A percentile compares a stretch with the other conserved stretches of the same genome.
These are phyloP conservation scores for Liquidambar formosana DNA, from an alignment of 164 flowering plant genomes.

Conservation along the genomic window DNA sequence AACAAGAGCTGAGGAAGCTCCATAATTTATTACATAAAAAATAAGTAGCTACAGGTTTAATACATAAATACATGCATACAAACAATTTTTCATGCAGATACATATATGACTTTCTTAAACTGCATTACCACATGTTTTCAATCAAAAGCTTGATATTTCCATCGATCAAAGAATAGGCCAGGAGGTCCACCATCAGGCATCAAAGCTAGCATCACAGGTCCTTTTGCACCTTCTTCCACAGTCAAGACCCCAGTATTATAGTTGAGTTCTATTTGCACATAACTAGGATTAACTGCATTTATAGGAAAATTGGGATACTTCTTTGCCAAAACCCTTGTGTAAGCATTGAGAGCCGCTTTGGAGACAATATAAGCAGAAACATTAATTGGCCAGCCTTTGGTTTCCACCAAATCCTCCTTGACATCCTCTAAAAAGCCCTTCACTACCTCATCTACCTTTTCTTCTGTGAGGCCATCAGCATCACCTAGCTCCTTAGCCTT, in stretches of 20 bases:
- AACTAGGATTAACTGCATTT: conserved; percentile 37
- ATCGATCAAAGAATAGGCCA: conserved; percentile 7
- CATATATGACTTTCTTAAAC: too few species aligned
- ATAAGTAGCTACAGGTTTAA: too few species aligned
- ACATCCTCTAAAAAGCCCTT: conserved; percentile 27
- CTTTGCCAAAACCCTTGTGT: conserved; percentile 35
- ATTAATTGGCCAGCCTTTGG: conserved; percentile 39
- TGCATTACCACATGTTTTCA: too few species aligned
- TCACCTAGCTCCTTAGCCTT: conserved; percentile 16
- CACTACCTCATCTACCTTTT: conserved; percentile 33
- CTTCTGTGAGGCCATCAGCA: conserved; percentile 28
- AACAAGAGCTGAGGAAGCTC: too few species aligned
- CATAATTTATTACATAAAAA: too few species aligned
- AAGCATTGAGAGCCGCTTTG: conserved; percentile 41
- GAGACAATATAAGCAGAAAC: conserved; percentile 25
- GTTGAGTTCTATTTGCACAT: conserved; percentile 27
- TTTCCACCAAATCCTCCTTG: conserved; percentile 23
- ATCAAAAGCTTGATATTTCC: too few species aligned
- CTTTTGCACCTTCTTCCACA: conserved; percentile 30
- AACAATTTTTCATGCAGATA: too few species aligned
- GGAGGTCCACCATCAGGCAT: conserved; percentile 27
- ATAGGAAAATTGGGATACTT: conserved; percentile 16
- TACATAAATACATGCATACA: too few species aligned
- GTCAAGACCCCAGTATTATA: conserved; percentile 16
- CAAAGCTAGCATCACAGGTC: conserved; percentile 30